Evolutionary conservation across 2,329 filamentous ascomycete species (phyloP).

Genomic region (Penicillium brasilianum): DNA sequence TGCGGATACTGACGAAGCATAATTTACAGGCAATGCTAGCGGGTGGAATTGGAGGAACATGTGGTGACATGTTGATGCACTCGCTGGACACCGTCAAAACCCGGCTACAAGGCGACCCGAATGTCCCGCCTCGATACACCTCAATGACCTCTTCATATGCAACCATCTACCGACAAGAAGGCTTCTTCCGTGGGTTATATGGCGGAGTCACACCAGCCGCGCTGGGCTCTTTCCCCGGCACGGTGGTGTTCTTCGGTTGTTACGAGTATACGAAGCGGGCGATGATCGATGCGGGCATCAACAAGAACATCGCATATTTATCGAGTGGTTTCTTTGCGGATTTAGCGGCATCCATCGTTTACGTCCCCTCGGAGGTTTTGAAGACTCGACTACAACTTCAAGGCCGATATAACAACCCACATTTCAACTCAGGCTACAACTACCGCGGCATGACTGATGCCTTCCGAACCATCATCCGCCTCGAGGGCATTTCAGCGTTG

Average conservation of each 20-base stretch:
- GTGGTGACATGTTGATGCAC: conserved; percentile 97
- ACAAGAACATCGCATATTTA: conserved; percentile 83
- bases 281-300: conserved; percentile 82
- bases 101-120: conserved; percentile 92
- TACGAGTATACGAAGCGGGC: conserved; percentile 94
- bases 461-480: conserved; percentile 78
- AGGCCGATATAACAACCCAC: conserved; percentile 92
- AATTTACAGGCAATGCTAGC: conserved; percentile 82
- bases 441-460: conserved; percentile 87
- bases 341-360: conserved; percentile 86
- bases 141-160: conserved; percentile 89
- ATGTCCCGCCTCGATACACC: conserved; percentile 89
- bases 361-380: conserved; percentile 95
- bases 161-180: conserved; percentile 92
- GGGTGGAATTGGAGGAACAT: conserved; percentile 88
- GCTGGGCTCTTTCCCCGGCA: conserved; percentile 89
- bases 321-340: conserved; percentile 90
- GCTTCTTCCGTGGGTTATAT: conserved; percentile 82
- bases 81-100: conserved; percentile 99
- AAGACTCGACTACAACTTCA: conserved; percentile 97
- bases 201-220: conserved; percentile 92
- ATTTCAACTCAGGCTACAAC: conserved; percentile 93
- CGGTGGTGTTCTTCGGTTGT: conserved; percentile 91
- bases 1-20: conserved; percentile 13
- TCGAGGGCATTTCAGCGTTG: conserved; percentile 81